Conservation (phyloP, 129 eudicot species). For the Heracleum sosnowskyi region DNA sequence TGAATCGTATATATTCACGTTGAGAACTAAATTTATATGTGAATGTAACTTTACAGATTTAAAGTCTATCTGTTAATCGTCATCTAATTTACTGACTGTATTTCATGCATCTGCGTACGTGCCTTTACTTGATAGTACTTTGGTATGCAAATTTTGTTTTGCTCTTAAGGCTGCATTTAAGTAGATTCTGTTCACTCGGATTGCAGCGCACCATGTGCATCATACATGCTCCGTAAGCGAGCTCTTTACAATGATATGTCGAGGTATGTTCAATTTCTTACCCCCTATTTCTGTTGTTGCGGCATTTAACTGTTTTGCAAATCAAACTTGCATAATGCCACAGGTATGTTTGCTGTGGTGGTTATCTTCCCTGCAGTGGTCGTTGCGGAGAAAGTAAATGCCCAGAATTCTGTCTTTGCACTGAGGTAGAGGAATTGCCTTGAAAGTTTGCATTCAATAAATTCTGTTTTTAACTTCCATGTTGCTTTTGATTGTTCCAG, state of each 20-base stretch:
- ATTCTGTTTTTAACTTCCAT: background rate
- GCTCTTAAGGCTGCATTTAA: slow-evolving; percentile 8
- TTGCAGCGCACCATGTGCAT: slow-evolving; percentile 83
- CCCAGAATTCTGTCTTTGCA: slow-evolving; percentile 90
- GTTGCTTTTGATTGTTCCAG: background rate
- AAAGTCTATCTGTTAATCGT: no score
- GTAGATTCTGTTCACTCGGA: slow-evolving; percentile 7
- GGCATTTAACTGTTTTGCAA: background rate
- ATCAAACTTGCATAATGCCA: slow-evolving; percentile 11
- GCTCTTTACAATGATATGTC: slow-evolving; percentile 97
- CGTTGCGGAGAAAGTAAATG: slow-evolving; percentile 95
- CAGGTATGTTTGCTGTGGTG: slow-evolving; percentile 91
- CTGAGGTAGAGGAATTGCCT: slow-evolving; percentile 52
- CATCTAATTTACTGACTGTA: background rate
- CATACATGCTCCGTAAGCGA: slow-evolving; percentile 87
- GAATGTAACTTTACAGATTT: no score
- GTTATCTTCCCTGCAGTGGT: slow-evolving; percentile 98
- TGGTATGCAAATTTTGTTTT: background rate
- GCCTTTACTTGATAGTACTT: background rate
- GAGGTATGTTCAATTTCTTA: slow-evolving; percentile 37
- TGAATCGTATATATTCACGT: no score
- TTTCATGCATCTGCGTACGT: background rate
- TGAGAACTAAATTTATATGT: no score
- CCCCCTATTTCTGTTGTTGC: background rate
- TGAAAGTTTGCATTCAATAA: background rate